Evolutionary conservation across 257 asterid genomes (phyloP), one percentile per base, ranked within the genome.

Genomic region (Mitragyna speciosa): DNA sequence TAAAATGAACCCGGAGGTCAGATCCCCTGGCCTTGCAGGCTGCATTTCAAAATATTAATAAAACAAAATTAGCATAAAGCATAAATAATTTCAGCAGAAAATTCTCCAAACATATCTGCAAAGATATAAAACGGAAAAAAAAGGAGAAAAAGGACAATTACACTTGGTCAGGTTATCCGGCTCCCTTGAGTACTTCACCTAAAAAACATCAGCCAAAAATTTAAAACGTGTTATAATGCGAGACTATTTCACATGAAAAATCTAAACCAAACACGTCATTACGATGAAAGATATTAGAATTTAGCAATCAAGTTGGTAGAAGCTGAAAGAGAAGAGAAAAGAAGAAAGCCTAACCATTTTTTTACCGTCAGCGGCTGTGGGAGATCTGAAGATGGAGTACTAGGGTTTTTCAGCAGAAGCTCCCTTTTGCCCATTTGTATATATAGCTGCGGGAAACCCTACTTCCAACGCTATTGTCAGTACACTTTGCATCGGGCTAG

Each of bases 21-120:
- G 94, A 83, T 51, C 96, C 95, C 84, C 96, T 88, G 16, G 94
- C 96, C 83, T 94, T 90, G 88, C 98, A 94, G 74, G 98, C 98
- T 94, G 95, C 83, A 77, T 84, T 26, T 11, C 6, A 31, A 24
- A 51, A 36, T 3, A 74, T 26, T 31, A 81, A 70, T 31, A 26
- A 52, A 52, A 51, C 15, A 47, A 3, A 51, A 61, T 66, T 49
- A 31, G 47, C 28, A 36, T 12, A 2, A 31, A 58, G n/a, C 1
- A n/a, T n/a, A 9, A 63, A 0, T 12, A 15, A 12, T 5, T 41
- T 7, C 58, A n/a, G 0, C 28, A 33, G 7, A 2, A 39, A 67
- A 26, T 26, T 2, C 6, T 24, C 33, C 19, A 24, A 64, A 22
- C n/a, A 52, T 30, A 43, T n/a, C 30, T 8, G 3, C 10, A 33